Evolutionary conservation across 768 basidiomycete genomes (phyloP), one percentile per base, ranked within the genome.

Genomic region (Collybia mongolica): DNA sequence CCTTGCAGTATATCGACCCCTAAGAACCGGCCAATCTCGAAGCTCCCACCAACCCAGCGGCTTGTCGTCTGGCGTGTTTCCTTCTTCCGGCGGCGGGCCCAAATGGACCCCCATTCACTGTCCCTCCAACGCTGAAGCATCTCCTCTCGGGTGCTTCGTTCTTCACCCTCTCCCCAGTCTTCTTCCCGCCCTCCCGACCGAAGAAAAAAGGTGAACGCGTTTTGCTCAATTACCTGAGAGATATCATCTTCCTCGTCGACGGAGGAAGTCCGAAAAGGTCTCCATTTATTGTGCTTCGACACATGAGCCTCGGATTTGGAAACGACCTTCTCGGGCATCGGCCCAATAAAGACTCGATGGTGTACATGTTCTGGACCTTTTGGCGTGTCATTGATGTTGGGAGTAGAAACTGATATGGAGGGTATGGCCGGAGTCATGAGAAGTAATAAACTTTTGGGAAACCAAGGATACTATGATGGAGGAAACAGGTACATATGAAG

Each of bases 11-110:
- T 68, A 53, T 82, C 78, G 44, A 90, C 75, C 9, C 88, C 90
- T 32, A 91, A 70, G 53, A 93, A 76, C n/a, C 76, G 76, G 2
- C 90, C 90, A 32, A 93, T 73, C 59, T 90, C 86, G 54, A 93
- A 93, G 52, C 83, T 88, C 19, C 74, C 74, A 22, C 90, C 88
- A 23, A 88, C 76, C 87, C 88, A 91, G 18, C 67, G 72, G 12
- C 62, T 66, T 14, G 56, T 48, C 29, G 49, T 29, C 4, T 46
- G 35, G 28, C 54, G 54, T 18, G 58, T 54, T 20, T 65, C 54
- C 44, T 67, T 71, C 20, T 61, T 63, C 17, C 68, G 69, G 47
- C 73, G 63, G n/a, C 62, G 67, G 26, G 60, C 65, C 65, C 77
- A 70, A 38, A 75, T 61, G 47, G 65, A 56, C 1, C 77, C 81